Evolutionary conservation across 2,329 filamentous ascomycete genomes (phyloP), one percentile per base, ranked within the genome.

Genomic region (Claviceps africana): DNA sequence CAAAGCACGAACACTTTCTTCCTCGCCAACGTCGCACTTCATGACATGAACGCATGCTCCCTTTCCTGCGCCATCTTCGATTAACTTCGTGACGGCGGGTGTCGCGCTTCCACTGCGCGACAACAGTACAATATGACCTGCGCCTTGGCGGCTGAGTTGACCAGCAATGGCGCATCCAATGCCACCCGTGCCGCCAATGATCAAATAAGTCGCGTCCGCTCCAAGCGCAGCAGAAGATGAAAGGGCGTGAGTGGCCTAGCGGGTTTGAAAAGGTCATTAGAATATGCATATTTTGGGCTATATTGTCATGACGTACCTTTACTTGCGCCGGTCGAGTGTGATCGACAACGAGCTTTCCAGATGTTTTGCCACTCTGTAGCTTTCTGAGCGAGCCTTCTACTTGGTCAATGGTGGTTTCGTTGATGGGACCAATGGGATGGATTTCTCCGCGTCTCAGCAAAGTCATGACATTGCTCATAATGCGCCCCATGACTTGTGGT

Each of bases 131-230:
- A 79, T 60, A 55, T 73, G 67, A 8, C 67, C 65, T 8, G 75
- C 76, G 3, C 75, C 76, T 17, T 70, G 69, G 39, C 63, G 62
- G 5, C 72, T 65, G 71, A 78, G 73, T 68, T 72, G 72, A 6
- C 66, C 66, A 8, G 72, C 64, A 59, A 78, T 70, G 54, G 71
- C 73, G 37, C 72, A 65, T 10, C 75, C 75, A 10, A 78, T 64
- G 21, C 73, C 75, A 35, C 75, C 75, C 0, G 73, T 73, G 28
- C 74, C 73, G 19, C 75, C 75, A 28, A 76, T 69, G 42, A 78
- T 65, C 48, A 78, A 62, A 57, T 78, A 78, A 1, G 72, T 72
- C 3, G 68, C 71, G 53, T 76, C 65, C 1, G 58, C 53, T 45
- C 65, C 67, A 4, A 75, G 61, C 8, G 4, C 42, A 3, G 50